Conservation (phyloP, 805 yeast species). For the Debaryomyces tyrocola region DNA sequence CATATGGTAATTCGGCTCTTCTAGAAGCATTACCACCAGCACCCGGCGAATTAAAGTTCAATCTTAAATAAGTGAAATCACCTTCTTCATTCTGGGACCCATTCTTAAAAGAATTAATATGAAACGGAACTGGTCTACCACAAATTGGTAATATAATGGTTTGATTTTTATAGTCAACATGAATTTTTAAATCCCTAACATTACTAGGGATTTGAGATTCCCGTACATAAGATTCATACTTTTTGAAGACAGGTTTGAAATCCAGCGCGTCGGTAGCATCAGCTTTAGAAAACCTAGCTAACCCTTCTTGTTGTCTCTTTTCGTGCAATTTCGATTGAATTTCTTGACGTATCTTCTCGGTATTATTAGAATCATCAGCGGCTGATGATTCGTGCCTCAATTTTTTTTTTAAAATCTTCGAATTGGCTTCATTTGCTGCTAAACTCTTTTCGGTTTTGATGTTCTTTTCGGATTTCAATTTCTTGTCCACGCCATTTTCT, state of each 20-base stretch:
- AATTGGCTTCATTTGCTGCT: conserved; percentile 38
- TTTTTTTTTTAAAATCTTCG: conserved; percentile 76
- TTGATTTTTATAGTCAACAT: conserved; percentile 84
- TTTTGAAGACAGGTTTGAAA: conserved; percentile 74
- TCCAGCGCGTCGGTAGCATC: conserved; percentile 67
- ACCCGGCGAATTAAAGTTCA: conserved; percentile 94
- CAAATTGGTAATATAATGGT: conserved; percentile 87
- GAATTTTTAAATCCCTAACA: conserved; percentile 81
- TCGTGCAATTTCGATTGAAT: conserved; percentile 83
- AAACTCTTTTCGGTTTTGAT: conserved; percentile 28
- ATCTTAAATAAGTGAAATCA: conserved; percentile 84
- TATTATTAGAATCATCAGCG: conserved; percentile 62
- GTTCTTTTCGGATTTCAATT: conserved; percentile 42
- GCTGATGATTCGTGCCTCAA: conserved; percentile 72
- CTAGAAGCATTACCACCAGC: conserved; percentile 67
- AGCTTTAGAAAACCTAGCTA: conserved; percentile 75
- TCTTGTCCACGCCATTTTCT: conserved; percentile 13
- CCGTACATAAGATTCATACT: conserved; percentile 90
- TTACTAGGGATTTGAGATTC: conserved; percentile 87
- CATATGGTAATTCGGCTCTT: conserved; percentile 85
- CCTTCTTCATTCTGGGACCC: conserved; percentile 97
- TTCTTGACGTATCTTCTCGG: conserved; percentile 77
- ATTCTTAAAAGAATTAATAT: conserved; percentile 88
- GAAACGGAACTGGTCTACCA: conserved; percentile 98
- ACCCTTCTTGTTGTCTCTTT: conserved; percentile 82